Percentiles rank a stretch among this genome's conserved stretches.
phyloP scores from a whole-genome alignment of 2,329 filamentous ascomycete species.

The Cladophialophora exuberans region DNA sequence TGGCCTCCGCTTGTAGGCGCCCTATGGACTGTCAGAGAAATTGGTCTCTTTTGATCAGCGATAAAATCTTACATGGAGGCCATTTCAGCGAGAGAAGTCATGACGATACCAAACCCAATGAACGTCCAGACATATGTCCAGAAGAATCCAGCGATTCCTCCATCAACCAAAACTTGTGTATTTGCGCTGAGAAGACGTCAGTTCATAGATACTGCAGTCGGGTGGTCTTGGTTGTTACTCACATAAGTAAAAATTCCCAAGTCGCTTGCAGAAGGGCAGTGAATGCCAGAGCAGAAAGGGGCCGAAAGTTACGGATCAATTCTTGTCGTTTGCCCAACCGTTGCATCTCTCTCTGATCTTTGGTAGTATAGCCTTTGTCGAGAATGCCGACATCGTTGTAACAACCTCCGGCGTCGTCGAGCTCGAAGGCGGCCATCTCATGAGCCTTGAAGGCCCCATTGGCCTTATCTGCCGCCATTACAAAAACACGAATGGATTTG shows the following conservation, averaged over 20 bases:
- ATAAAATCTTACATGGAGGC: constrained; percentile 38
- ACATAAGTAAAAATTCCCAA: constrained; percentile 40
- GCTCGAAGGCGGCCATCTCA: constrained; percentile 16
- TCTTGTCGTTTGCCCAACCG: constrained; percentile 57
- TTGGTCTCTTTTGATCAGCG: background rate
- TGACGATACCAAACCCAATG: constrained; percentile 70
- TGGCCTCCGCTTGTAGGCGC: constrained; percentile 54
- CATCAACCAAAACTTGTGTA: constrained; percentile 23
- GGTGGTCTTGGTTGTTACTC: background rate
- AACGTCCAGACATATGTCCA: constrained; percentile 50
- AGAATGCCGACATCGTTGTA: constrained; percentile 22
- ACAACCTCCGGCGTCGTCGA: constrained; percentile 10
- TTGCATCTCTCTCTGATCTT: constrained; percentile 46
- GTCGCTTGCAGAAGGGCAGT: constrained; percentile 42
- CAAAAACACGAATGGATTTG: background rate
- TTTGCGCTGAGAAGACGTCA: constrained; percentile 14
- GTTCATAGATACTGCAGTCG: background rate
- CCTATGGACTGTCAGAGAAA: constrained; percentile 33
- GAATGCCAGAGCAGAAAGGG: constrained; percentile 43
- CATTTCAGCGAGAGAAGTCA: constrained; percentile 66
- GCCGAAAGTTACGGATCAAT: constrained; percentile 40
- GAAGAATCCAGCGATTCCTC: constrained; percentile 32
- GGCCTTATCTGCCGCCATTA: constrained; percentile 5
- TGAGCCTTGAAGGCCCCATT: constrained; percentile 6
- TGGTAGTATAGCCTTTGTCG: constrained; percentile 20